Percentiles rank a stretch among this genome's conserved stretches.
phyloP scores from a whole-genome alignment of 108 stramenopile species.

The Aurantiochytrium sp. region DNA sequence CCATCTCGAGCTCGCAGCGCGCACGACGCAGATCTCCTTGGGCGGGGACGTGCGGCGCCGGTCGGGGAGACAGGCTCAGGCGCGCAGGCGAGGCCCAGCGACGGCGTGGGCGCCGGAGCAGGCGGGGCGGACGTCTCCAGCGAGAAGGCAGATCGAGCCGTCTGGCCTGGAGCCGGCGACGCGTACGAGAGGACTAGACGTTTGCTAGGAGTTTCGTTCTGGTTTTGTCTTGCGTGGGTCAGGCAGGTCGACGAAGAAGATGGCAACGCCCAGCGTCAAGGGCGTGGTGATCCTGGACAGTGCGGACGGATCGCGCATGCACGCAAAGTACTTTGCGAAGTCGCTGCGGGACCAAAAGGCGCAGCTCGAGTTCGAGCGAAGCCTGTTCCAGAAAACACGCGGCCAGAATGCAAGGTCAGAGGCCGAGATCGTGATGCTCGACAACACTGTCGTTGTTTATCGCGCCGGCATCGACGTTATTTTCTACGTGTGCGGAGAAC shows the following conservation, averaged over 20 bases:
- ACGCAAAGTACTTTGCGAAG: constrained; percentile 12
- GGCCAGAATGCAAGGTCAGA: constrained; percentile 18
- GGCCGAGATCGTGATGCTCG: constrained; percentile 38
- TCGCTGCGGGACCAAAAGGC: background rate
- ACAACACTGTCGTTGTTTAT: constrained; percentile 39
- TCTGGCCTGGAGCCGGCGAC: no score
- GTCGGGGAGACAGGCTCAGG: no score
- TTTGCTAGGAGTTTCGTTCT: no score
- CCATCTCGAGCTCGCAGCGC: no score
- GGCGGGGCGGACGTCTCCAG: no score
- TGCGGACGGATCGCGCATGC: background rate
- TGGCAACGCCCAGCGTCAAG: background rate
- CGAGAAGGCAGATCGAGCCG: no score
- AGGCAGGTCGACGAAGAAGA: background rate
- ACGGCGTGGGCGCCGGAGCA: no score
- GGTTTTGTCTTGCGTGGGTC: no score
- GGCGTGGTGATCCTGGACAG: background rate
- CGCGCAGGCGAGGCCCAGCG: no score
- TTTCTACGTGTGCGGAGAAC: constrained; percentile 35
- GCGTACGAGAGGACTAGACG: no score
- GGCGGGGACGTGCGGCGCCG: no score
- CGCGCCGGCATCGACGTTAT: constrained; percentile 38
- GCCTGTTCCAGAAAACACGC: background rate
- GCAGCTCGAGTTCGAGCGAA: constrained; percentile 12
- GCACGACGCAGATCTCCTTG: no score